Evolutionary conservation across 2,329 filamentous ascomycete genomes (phyloP), one percentile per base, ranked within the genome.

Genomic region (Fusarium sp.): DNA sequence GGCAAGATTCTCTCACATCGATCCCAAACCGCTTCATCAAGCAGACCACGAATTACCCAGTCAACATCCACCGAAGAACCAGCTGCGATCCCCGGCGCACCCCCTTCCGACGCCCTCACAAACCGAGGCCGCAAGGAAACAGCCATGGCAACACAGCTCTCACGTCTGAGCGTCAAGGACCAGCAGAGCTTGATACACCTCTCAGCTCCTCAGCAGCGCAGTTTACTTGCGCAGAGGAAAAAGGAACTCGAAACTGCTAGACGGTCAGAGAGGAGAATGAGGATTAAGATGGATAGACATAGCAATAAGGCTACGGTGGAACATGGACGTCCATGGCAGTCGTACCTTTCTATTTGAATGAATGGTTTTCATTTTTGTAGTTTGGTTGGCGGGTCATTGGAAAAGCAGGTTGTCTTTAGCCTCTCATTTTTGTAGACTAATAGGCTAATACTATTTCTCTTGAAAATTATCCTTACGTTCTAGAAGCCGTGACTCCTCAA

Each of bases 181-280:
- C 75, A 75, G 4, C 67, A 62, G 31, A 78, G 74, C 11, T 47
- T 78, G 22, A 40, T 74, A 31, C 72, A 78, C 18, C 42, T 78
- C 6, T 40, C 75, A 4, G 50, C 61, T 2, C 69, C 72, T 0
- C 38, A 70, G 22, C 77, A 78, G 37, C 68, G 74, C 0, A 72
- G 58, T 13, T 54, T 76, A 1, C 52, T 76, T 0, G 11, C 66
- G 1, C 64, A 66, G 27, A 60, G 69, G 13, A 76, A 73, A 60
- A 76, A 73, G 60, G 71, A 74, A 1, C 2, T 76, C 13, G 66
- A 74, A 7, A 31, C 29, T 7, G 60, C 38, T 5, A 58, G 31
- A 11, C 62, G 71, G 20, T 16, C 3, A 13, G 73, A 74, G 14
- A 16, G 61, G 0, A 74, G 62, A 18, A 65, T 70, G 65, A 31